These are phyloP conservation scores for Glonium stellatum DNA, from an alignment of 495 filamentous ascomycete genomes.

Conservation along the genomic window DNA sequence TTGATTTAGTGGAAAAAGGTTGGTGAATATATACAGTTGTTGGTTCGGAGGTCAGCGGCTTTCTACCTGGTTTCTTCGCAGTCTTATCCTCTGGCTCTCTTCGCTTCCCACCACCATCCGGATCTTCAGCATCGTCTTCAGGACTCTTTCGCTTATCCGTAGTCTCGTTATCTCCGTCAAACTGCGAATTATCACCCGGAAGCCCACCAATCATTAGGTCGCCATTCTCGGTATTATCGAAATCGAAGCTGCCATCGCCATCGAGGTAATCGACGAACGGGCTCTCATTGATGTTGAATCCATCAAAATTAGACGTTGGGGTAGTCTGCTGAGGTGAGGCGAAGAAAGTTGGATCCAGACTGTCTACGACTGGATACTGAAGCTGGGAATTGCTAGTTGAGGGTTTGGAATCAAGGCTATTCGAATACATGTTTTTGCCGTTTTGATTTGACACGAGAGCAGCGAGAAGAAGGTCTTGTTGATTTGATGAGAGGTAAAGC, in stretches of 20 bases:
- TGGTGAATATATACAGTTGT: conserved; percentile 67
- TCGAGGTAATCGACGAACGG: conserved; percentile 77
- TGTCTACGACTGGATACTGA: conserved; percentile 18
- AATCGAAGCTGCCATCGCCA: conserved; percentile 57
- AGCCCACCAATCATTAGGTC: conserved; percentile 70
- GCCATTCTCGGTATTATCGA: conserved; percentile 44
- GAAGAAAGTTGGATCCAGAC: conserved; percentile 20
- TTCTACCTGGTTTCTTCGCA: conserved; percentile 91
- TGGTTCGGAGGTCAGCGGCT: conserved; percentile 90
- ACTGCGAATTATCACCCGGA: conserved; percentile 48
- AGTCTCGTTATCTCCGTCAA: conserved; percentile 55
- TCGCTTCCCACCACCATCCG: conserved; percentile 63
- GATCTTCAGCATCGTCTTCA: conserved; percentile 50
- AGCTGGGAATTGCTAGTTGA: conserved; percentile 13
- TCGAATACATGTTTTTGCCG: conserved; percentile 12
- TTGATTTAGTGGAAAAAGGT: not conserved
- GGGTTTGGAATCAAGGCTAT: conserved; percentile 2
- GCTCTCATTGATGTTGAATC: conserved; percentile 56
- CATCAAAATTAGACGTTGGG: conserved; percentile 41
- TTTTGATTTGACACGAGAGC: conserved; percentile 75
- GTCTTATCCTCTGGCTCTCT: conserved; percentile 69
- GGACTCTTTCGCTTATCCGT: conserved; percentile 78
- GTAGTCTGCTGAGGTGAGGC: conserved; percentile 43
- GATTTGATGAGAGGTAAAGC: conserved; percentile 66
- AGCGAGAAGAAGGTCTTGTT: conserved; percentile 81